phyloP scores from a whole-genome alignment of 2,329 filamentous ascomycete genomes.

The Aspergillus piperis region DNA sequence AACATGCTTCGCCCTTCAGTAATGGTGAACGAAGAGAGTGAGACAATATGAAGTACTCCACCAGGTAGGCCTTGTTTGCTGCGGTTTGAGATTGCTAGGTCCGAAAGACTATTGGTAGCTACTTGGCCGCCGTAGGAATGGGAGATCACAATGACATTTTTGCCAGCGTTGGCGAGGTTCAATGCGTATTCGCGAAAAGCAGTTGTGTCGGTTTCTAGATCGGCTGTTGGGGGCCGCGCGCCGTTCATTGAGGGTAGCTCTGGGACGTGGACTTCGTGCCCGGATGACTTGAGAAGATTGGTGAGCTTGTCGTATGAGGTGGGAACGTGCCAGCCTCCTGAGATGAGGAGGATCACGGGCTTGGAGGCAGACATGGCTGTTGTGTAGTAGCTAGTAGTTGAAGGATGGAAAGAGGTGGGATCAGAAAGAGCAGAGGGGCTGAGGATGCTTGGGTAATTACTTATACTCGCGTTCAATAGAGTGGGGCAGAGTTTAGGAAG shows the following conservation, averaged over 20 bases:
- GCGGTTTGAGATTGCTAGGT: neutral
- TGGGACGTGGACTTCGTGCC: conserved; percentile 12
- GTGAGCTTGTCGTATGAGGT: conserved; percentile 7
- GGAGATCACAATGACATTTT: conserved; percentile 3
- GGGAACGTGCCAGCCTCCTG: conserved; percentile 11
- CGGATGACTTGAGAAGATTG: neutral
- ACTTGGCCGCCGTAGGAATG: conserved; percentile 19
- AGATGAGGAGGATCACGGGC: conserved; percentile 9
- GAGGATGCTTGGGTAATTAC: no score
- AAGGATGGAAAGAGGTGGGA: no score
- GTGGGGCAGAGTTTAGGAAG: no score
- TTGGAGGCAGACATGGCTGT: neutral
- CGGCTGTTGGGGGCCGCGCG: conserved; percentile 9
- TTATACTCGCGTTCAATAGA: no score
- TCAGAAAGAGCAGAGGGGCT: no score
- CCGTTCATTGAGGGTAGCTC: conserved; percentile 10
- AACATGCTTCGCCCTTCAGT: conserved; percentile 5
- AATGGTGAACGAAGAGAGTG: neutral
- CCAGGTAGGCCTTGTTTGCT: neutral
- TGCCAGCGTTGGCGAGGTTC: conserved; percentile 6
- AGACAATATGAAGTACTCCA: neutral
- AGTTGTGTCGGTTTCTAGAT: conserved; percentile 5
- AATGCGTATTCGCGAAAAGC: conserved; percentile 5
- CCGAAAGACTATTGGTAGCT: conserved; percentile 8
- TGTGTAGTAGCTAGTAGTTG: neutral